A percentile compares a stretch with the other conserved stretches of the same genome.
phyloP scores from a whole-genome alignment of 495 filamentous ascomycete species.

The Venustampulla echinocandica region DNA sequence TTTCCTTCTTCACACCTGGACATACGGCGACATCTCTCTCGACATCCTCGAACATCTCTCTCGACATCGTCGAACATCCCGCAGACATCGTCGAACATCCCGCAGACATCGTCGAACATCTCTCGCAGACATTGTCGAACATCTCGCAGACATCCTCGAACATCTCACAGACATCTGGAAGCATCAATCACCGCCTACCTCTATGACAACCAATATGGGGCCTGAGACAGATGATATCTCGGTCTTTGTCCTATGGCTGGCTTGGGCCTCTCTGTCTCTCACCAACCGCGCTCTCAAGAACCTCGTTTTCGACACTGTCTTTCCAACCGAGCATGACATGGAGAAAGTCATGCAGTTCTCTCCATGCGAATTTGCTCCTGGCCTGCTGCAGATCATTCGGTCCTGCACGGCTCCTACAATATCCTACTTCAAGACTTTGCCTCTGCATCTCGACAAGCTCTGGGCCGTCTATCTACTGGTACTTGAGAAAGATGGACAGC shows the following conservation, averaged over 20 bases:
- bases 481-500: conserved; percentile 3
- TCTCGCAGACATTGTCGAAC: neutral
- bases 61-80: neutral
- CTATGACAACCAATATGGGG: too few species aligned
- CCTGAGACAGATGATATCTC: conserved; percentile 1
- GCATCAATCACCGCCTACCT: too few species aligned
- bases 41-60: neutral
- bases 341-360: neutral
- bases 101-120: neutral
- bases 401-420: conserved; percentile 1
- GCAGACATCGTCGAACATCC: neutral
- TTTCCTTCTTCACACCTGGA: too few species aligned
- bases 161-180: too few species aligned
- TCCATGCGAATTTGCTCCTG: conserved; percentile 4
- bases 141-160: neutral
- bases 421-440: neutral
- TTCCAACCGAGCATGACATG: neutral
- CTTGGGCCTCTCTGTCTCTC: conserved; percentile 8
- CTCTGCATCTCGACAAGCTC: neutral
- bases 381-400: neutral
- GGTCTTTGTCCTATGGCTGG: conserved; percentile 1
- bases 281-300: conserved; percentile 1
- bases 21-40: too few species aligned
- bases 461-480: conserved; percentile 10
- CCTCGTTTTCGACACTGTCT: neutral